Evolutionary conservation across 192 early-diverging fungal genomes (phyloP).

Genomic region (Rhizoclosmatium globosum): DNA sequence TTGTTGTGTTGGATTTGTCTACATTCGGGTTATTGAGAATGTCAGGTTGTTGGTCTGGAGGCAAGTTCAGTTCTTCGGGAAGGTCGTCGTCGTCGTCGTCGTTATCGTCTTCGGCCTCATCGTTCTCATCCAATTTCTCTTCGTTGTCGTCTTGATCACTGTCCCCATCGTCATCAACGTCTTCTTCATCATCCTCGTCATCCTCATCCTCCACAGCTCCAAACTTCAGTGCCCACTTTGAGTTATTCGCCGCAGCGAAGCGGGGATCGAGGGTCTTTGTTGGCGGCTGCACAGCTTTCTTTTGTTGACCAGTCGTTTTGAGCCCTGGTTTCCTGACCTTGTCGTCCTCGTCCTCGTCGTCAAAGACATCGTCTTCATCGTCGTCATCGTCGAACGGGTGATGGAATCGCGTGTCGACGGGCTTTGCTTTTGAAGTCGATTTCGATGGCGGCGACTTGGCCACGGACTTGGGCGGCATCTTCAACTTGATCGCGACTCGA

Average conservation of each 20-base stretch:
- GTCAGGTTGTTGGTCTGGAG: constrained; percentile 32
- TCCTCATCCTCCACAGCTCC: constrained; percentile 27
- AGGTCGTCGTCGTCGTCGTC: constrained; percentile 26
- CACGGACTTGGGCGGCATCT: too few species aligned
- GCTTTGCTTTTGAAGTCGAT: neutral
- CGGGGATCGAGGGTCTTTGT: constrained; percentile 10
- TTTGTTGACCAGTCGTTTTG: neutral
- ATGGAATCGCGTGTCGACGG: constrained; percentile 7
- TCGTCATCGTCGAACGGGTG: constrained; percentile 17
- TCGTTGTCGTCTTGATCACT: constrained; percentile 42
- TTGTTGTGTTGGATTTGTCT: constrained; percentile 50
- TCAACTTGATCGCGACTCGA: neutral
- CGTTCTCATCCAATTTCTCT: constrained; percentile 35
- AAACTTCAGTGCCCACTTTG: constrained; percentile 7
- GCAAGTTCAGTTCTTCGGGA: constrained; percentile 26
- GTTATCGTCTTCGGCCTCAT: constrained; percentile 22
- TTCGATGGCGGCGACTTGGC: neutral
- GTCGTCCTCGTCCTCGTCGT: neutral
- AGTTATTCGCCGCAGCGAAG: constrained; percentile 19
- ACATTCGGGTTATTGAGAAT: constrained; percentile 7
- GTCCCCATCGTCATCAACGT: constrained; percentile 45
- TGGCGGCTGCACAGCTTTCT: neutral
- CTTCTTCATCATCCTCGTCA: constrained; percentile 33
- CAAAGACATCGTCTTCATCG: constrained; percentile 6
- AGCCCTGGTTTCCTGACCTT: constrained; percentile 12